Evolutionary conservation across 495 filamentous ascomycete genomes (phyloP), one percentile per base, ranked within the genome.

Genomic region (Lophium mytilinum): DNA sequence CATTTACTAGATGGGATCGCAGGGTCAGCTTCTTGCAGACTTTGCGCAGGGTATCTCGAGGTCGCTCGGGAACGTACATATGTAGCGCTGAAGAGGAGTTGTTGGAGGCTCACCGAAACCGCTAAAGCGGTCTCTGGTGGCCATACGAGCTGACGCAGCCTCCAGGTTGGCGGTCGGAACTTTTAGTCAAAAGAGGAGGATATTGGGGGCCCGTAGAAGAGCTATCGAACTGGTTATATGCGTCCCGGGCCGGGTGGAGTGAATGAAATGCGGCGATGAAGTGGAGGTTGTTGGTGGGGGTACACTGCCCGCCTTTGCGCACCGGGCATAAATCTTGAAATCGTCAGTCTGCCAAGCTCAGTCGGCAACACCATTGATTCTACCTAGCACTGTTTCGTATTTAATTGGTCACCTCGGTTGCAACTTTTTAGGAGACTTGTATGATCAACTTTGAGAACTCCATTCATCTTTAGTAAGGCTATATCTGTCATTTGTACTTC

Each of bases 81-180:
- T 95, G 71, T 90, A 96, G 71, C 94, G 85, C 72, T 94, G 90
- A 46, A 98, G 81, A 66, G 88, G 88, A 47, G 94, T 87, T 41
- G 87, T 79, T 35, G 85, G 84, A 55, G 85, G 83, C 64, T 87
- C 84, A 69, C 82, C 85, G 73, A 85, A 86, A 68, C 81, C 83
- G 74, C 86, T 85, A 78, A 92, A 97, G 71, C 92, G 90, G 79
- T 97, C 93, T 74, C 93, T 83, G 62, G 91, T 86, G 68, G 92
- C 92, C 78, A 91, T 94, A 58, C 94, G 84, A 73, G 92, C 90
- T 65, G 92, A 94, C 62, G 89, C 85, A 62, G 94, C 92, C 83
- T 97, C 93, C 92, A 96, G 45, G 45, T 18, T 69, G 15, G 50
- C 50, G 64, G 58, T 19, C n/a, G 51, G 17, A 30, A 24, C 35